phyloP scores from a whole-genome alignment of 805 yeast species.

The Metschnikowia bowlesiae region DNA sequence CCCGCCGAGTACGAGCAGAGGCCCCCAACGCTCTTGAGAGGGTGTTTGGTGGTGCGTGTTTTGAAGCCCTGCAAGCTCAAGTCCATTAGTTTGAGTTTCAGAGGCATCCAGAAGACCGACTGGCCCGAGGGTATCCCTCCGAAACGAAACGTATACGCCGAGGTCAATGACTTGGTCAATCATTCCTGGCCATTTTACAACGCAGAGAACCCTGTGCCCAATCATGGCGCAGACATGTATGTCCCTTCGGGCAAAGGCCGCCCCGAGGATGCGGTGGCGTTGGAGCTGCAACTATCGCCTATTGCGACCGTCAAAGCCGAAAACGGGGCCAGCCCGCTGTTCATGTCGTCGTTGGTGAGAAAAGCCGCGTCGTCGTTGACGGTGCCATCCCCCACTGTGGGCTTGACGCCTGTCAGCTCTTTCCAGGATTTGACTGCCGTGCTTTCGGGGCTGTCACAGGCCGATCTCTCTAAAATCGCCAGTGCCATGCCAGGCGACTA shows the following conservation, averaged over 20 bases:
- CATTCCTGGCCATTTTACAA: slow-evolving; percentile 91
- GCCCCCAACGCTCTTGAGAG: slow-evolving; percentile 79
- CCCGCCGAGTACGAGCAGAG: slow-evolving; percentile 55
- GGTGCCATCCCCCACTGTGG: slow-evolving; percentile 1
- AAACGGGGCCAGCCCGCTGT: slow-evolving; percentile 18
- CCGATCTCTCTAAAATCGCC: slow-evolving; percentile 36
- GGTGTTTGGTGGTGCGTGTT: slow-evolving; percentile 67
- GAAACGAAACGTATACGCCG: slow-evolving; percentile 61
- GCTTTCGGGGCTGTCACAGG: slow-evolving; percentile 20
- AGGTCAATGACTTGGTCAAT: slow-evolving; percentile 58
- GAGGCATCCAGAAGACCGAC: slow-evolving; percentile 73
- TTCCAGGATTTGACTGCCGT: slow-evolving; percentile 23
- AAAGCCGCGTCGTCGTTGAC: slow-evolving; percentile 28
- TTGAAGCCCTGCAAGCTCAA: slow-evolving; percentile 70
- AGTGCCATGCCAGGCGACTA: slow-evolving; percentile 70
- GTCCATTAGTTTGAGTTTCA: slow-evolving; percentile 54
- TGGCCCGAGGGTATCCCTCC: slow-evolving; percentile 99
- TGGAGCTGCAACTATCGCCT: slow-evolving; percentile 30
- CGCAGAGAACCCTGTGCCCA: slow-evolving; percentile 18
- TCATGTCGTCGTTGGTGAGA: slow-evolving; percentile 23
- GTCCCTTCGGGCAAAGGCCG: slow-evolving; percentile 8
- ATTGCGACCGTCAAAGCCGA: slow-evolving; percentile 25
- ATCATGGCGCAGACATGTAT: slow-evolving; percentile 48
- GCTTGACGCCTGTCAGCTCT: slow-evolving; percentile 21
- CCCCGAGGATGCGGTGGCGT: background rate